Evolutionary conservation across 306 rosid genomes (phyloP).

Genomic region (Oxytropis ochrocephala): DNA sequence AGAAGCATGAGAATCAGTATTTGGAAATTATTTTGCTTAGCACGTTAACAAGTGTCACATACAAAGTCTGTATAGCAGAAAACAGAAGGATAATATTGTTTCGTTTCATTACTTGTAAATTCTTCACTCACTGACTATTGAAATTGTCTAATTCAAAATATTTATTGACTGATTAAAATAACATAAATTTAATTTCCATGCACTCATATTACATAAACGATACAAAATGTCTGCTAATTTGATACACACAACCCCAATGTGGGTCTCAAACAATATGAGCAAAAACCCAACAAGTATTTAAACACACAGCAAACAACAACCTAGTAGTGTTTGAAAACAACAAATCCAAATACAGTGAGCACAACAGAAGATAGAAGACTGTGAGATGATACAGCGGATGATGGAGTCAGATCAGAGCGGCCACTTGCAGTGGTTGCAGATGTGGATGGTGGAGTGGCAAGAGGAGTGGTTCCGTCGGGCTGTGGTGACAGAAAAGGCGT

Average conservation of each 20-base stretch:
- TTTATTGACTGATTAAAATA: background rate
- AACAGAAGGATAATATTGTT: no score
- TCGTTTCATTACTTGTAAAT: no score
- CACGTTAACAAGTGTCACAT: no score
- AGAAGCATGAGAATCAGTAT: background rate
- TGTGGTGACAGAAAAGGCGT: conserved; percentile 62
- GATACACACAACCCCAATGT: conserved; percentile 16
- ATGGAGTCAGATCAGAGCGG: conserved; percentile 61
- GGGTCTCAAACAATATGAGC: conserved; percentile 17
- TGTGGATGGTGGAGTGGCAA: conserved; percentile 27
- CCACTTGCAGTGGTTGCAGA: conserved; percentile 46
- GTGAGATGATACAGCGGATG: conserved; percentile 45
- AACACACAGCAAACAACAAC: background rate
- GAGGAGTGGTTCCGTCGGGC: conserved; percentile 35
- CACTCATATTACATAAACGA: conserved; percentile 10
- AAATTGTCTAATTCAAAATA: background rate
- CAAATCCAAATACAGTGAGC: conserved; percentile 31
- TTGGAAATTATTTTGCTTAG: no score
- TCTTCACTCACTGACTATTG: background rate
- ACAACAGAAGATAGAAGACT: conserved; percentile 32
- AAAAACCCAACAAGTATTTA: conserved; percentile 1
- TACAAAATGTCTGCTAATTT: background rate
- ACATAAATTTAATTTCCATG: conserved; percentile 7
- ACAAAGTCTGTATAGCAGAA: no score
- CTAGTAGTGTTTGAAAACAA: conserved; percentile 23